Evolutionary conservation across 306 rosid species (phyloP).

Genomic region (Delonix regia): DNA sequence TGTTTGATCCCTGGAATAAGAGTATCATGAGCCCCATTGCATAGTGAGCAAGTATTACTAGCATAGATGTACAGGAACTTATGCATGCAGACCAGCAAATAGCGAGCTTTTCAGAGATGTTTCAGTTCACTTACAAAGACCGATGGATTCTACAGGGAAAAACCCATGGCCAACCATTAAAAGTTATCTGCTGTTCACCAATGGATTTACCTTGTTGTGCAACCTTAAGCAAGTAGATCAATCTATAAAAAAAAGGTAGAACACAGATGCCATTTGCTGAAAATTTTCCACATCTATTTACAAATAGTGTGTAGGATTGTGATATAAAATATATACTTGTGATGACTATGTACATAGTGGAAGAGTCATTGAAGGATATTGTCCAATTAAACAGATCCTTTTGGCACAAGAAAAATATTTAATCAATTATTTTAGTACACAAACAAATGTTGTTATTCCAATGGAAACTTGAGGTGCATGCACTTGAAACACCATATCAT

Average conservation of each 20-base stretch:
- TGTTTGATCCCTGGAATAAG: conserved; percentile 78
- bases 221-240: conserved; percentile 29
- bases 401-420: conserved; percentile 4
- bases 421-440: neutral
- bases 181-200: conserved; percentile 11
- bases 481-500: neutral
- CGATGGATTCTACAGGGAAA: conserved; percentile 21
- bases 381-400: conserved; percentile 16
- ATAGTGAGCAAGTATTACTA: neutral
- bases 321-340: conserved; percentile 5
- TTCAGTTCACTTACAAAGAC: conserved; percentile 33
- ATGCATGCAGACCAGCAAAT: conserved; percentile 21
- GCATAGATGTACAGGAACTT: neutral
- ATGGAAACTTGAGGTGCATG: neutral
- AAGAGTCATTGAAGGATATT: neutral
- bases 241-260: conserved; percentile 20
- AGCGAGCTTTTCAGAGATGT: conserved; percentile 13
- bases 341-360: conserved; percentile 19
- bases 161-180: conserved; percentile 4
- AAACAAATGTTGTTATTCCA: conserved; percentile 3
- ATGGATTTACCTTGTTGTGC: conserved; percentile 6
- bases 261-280: conserved; percentile 13
- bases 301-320: conserved; percentile 1
- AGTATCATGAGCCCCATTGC: conserved; percentile 33
- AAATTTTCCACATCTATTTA: conserved; percentile 5